Evolutionary conservation across 2,329 filamentous ascomycete species (phyloP).

Genomic region (Pestalotiopsis sp.): DNA sequence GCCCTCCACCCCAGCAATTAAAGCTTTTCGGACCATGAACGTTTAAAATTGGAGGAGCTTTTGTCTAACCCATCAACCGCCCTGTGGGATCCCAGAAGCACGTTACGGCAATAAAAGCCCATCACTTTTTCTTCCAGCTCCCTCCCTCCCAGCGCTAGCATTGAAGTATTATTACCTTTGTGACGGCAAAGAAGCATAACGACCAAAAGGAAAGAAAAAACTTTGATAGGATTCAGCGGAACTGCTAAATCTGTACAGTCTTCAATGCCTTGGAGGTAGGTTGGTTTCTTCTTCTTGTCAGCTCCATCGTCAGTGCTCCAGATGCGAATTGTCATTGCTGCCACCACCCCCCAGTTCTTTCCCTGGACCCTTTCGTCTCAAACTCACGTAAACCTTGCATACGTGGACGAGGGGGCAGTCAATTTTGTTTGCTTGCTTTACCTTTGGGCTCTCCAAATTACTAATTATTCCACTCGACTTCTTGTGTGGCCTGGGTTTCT

Average conservation of each 20-base stretch:
- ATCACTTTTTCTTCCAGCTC: neutral
- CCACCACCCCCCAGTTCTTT: neutral
- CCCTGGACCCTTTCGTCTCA: neutral
- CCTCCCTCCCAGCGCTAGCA: neutral
- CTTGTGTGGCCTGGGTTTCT: neutral
- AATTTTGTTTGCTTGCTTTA: neutral
- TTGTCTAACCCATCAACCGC: conserved; percentile 9
- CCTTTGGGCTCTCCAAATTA: neutral
- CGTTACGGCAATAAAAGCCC: neutral
- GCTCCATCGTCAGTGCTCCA: neutral
- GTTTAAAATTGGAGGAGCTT: conserved; percentile 12
- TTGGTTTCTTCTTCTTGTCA: neutral
- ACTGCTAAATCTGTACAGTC: neutral
- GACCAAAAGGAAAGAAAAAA: neutral
- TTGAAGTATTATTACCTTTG: neutral
- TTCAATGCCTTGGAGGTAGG: neutral
- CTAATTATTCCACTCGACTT: neutral
- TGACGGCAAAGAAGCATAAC: neutral
- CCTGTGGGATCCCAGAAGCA: neutral
- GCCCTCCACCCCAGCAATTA: neutral
- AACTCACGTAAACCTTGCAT: neutral
- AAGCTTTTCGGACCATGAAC: conserved; percentile 7
- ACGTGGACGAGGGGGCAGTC: neutral
- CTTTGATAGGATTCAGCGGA: neutral
- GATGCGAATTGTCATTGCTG: neutral